Base-by-base conservation (phyloP, 345 rosid genomes). In the Syzygium oleosum region DNA sequence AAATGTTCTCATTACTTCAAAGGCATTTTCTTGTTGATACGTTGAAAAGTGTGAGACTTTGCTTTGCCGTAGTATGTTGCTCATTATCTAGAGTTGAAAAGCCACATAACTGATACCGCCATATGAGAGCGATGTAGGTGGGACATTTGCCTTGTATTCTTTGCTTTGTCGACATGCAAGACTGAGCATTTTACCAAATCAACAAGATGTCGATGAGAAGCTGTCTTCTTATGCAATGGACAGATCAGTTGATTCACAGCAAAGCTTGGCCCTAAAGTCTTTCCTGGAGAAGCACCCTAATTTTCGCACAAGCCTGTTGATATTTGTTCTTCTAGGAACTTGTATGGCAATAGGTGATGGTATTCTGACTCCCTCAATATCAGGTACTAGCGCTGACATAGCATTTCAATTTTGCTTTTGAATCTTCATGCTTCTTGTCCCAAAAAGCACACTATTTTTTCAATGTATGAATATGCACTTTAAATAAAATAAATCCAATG, bases 101-200 rank as follows among this genome's bases (percentile, higher is more conserved):
- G 55, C 52, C 53, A 19, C 68, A 41, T 27, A 25, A 73, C 54
- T 59, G 87, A 58, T 46, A 19, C 51, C 5, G 9, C 4, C 17
- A 63, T 16, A 43, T 46, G 51, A 56, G 80, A 78, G 85, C 55
- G 84, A 85, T 88, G 92, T 91, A 97, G 99, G 99, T 89, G 99
- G 99, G 31, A 95, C 98, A 53, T 93, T 97, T 92, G 98, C 99
- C 27, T 86, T 97, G 89, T 97, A 96, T 88, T 96, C 99, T 27
- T 95, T 97, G 91, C 95, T 96, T 19, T 96, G 99, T 84, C 91
- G 99, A 59, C 94, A 96, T 78, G 96, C 95, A 0, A 95, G 90
- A 90, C 88, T 95, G 85, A 91, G 97, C 85, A 87, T 93, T 88
- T 94, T 95, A 84, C 99, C 98, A 52, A 97, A 97, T 87, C 99